phyloP scores from a whole-genome alignment of 192 early-diverging fungal species.

The Backusella parvicylindrica region DNA sequence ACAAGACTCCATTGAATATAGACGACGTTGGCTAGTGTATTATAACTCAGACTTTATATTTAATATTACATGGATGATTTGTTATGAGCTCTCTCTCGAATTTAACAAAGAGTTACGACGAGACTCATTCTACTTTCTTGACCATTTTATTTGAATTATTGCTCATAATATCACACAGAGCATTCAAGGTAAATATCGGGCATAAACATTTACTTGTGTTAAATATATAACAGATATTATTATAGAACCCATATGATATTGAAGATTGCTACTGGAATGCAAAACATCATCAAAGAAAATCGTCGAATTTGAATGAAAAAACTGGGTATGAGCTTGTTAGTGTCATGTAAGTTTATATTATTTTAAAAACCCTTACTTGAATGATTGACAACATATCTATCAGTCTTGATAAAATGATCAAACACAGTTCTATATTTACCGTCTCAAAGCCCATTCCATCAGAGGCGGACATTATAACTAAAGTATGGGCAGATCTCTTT shows the following conservation, averaged over 20 bases:
- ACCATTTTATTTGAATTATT: too few species aligned
- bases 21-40: too few species aligned
- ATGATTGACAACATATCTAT: neutral
- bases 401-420: neutral
- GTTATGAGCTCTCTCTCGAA: too few species aligned
- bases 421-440: neutral
- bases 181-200: neutral
- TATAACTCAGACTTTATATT: too few species aligned
- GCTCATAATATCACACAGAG: too few species aligned
- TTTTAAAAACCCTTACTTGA: neutral
- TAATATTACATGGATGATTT: too few species aligned
- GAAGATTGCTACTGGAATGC: neutral
- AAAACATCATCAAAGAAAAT: neutral
- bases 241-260: neutral
- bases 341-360: neutral
- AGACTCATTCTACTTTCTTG: too few species aligned
- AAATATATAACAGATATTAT: neutral
- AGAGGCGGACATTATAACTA: neutral
- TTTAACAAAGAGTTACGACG: too few species aligned
- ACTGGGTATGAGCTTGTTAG: neutral
- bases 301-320: neutral
- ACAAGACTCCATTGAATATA: too few species aligned
- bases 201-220: neutral
- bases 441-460: neutral
- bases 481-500: neutral